These are phyloP conservation scores for Tagetes erecta DNA, from an alignment of 129 eudicot species.

Conservation along the genomic window DNA sequence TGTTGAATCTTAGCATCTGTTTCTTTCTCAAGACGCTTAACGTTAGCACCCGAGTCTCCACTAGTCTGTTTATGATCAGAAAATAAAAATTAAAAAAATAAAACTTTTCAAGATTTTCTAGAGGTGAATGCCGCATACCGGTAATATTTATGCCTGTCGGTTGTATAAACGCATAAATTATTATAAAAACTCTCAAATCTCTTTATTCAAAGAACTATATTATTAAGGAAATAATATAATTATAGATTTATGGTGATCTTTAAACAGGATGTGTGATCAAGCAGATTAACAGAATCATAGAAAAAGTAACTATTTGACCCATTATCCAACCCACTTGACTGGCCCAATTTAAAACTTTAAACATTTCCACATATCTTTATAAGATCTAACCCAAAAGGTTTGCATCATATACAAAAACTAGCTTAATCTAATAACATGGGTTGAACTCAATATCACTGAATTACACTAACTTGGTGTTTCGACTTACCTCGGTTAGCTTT, in stretches of 20 bases:
- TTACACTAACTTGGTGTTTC: neutral
- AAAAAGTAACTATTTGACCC: neutral
- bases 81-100: neutral
- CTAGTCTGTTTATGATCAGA: constrained; percentile 51
- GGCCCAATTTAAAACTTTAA: too few species aligned
- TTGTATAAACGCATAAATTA: neutral
- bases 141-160: neutral
- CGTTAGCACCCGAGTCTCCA: constrained; percentile 88
- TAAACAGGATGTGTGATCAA: neutral
- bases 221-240: neutral
- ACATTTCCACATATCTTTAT: too few species aligned
- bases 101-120: neutral
- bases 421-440: too few species aligned
- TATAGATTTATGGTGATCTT: neutral
- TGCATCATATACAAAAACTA: too few species aligned
- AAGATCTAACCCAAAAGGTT: too few species aligned
- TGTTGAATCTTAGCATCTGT: constrained; percentile 61
- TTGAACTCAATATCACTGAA: neutral
- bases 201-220: too few species aligned
- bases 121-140: neutral
- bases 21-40: constrained; percentile 82
- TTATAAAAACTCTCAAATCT: neutral
- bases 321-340: neutral
- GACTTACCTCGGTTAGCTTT: constrained; percentile 71
- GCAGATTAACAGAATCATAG: too few species aligned